Evolutionary conservation across 805 yeast species (phyloP).

Genomic region (Kockiozyma suomiensis): DNA sequence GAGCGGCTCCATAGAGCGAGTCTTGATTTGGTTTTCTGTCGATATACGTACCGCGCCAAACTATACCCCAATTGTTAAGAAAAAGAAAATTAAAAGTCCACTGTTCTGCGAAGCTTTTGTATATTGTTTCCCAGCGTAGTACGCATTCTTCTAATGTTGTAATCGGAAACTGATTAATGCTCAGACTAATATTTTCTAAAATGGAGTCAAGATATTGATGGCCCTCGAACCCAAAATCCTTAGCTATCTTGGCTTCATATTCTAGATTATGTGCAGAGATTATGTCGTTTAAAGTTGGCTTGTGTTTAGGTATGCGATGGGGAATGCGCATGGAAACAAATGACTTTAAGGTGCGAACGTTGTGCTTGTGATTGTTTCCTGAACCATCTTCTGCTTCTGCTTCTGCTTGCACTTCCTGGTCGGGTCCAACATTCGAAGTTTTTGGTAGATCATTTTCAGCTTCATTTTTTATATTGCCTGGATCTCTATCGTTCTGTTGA

Average conservation of each 20-base stretch:
- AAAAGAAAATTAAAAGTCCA: slow-evolving; percentile 1
- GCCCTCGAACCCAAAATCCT: slow-evolving; percentile 1
- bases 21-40: not conserved
- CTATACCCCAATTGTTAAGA: not conserved
- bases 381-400: too few species aligned
- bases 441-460: too few species aligned
- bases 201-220: not conserved
- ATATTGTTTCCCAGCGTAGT: slow-evolving; percentile 4
- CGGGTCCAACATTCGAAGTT: too few species aligned
- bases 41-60: not conserved
- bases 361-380: not conserved
- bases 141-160: not conserved
- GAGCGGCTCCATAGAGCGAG: not conserved
- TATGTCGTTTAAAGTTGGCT: not conserved
- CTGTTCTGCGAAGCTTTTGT: not conserved
- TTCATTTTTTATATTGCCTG: too few species aligned
- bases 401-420: too few species aligned
- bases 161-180: not conserved
- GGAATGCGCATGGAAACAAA: not conserved
- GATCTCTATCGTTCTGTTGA: too few species aligned
- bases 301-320: not conserved
- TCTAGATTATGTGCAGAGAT: not conserved
- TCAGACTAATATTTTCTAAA: not conserved
- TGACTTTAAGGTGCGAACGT: not conserved
- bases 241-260: not conserved